These are phyloP conservation scores for Akanthomyces muscarius DNA, from an alignment of 2,329 filamentous ascomycete genomes.

Conservation along the genomic window DNA sequence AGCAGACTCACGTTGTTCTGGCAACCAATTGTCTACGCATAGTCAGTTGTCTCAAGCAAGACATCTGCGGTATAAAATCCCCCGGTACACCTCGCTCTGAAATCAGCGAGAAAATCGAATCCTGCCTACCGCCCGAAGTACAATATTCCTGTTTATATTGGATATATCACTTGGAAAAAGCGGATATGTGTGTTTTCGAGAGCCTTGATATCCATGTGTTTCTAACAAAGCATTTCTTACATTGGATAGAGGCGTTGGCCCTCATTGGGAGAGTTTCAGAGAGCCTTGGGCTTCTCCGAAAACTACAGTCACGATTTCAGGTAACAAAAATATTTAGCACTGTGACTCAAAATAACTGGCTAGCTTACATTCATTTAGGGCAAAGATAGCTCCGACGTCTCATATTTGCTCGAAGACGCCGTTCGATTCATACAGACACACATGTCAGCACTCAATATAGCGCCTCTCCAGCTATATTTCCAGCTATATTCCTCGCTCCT, in stretches of 20 bases:
- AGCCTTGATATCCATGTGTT: not conserved
- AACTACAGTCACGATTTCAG: not conserved
- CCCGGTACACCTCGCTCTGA: not conserved
- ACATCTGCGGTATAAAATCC: not conserved
- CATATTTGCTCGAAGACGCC: not conserved
- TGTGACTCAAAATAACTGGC: no score
- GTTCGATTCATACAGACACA: not conserved
- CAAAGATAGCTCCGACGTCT: not conserved
- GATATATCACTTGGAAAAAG: not conserved
- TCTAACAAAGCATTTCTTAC: not conserved
- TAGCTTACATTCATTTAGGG: not conserved
- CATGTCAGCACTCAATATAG: not conserved
- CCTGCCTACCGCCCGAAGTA: not conserved
- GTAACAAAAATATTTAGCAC: no score
- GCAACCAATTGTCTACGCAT: no score
- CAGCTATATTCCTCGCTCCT: conserved; percentile 7
- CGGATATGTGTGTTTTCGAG: not conserved
- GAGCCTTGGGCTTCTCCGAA: not conserved
- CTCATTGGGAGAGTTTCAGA: not conserved
- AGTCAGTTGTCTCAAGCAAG: no score
- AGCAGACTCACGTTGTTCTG: no score
- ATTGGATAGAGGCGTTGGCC: conserved; percentile 2
- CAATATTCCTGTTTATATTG: not conserved
- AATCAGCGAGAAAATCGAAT: not conserved
- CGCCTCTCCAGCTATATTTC: no score